A percentile compares a stretch with the other conserved stretches of the same genome.
Conservation (phyloP, 257 asterid species). For the Solanum sparsipilum region DNA sequence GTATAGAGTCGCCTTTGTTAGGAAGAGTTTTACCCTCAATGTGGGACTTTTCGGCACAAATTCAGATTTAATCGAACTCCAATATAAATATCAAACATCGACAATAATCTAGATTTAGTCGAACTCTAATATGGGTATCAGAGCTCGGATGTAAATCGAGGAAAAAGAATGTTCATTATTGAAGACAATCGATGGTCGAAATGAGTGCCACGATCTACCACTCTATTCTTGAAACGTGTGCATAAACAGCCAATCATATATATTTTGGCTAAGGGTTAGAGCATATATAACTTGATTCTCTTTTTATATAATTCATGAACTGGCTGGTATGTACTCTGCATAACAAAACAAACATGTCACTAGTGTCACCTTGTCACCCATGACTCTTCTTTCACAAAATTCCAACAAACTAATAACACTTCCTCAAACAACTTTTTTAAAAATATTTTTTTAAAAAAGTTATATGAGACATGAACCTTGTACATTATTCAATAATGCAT, state of each 20-base stretch:
- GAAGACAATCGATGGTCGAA: neutral
- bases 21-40: too few species aligned
- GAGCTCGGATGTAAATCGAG: fast-evolving
- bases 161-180: neutral
- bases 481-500: neutral
- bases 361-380: neutral
- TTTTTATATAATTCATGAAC: neutral
- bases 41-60: too few species aligned
- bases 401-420: neutral
- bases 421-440: too few species aligned
- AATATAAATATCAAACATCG: too few species aligned
- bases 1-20: too few species aligned
- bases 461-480: neutral
- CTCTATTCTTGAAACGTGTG: neutral
- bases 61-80: too few species aligned
- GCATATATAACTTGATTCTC: neutral
- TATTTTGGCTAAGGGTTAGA: neutral
- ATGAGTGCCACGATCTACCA: neutral
- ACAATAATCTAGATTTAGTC: too few species aligned
- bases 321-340: neutral
- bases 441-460: neutral
- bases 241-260: neutral
- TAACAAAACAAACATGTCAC: neutral
- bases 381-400: neutral
- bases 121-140: too few species aligned